These are phyloP conservation scores for Leccinum sublutescens DNA, from an alignment of 768 basidiomycete genomes.

Conservation along the genomic window DNA sequence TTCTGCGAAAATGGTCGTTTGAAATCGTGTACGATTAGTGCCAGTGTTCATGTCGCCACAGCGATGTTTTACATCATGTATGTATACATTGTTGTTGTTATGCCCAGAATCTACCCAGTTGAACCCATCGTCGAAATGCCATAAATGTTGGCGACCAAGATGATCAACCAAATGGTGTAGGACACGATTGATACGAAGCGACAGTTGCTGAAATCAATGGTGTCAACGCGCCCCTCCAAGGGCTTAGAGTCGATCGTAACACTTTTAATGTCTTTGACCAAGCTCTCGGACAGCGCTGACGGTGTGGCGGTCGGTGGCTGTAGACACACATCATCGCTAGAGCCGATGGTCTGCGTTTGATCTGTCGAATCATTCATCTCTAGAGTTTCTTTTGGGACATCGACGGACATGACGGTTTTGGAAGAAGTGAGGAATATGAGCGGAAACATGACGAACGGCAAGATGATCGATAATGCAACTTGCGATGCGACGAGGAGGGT, in stretches of 20 bases:
- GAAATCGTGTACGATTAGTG: slow-evolving; percentile 14
- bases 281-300: not conserved
- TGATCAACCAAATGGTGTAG: slow-evolving; percentile 46
- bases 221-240: slow-evolving; percentile 14
- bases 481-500: slow-evolving; percentile 49
- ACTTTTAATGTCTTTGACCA: not conserved
- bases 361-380: not conserved
- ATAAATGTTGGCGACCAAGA: slow-evolving; percentile 51
- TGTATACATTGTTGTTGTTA: not conserved
- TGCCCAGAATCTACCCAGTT: not conserved
- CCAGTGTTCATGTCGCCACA: not conserved
- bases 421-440: slow-evolving; percentile 40
- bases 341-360: not conserved
- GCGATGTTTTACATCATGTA: not conserved
- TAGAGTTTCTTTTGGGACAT: not conserved
- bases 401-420: slow-evolving; percentile 30
- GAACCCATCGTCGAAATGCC: slow-evolving; percentile 47
- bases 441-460: slow-evolving; percentile 46
- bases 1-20: not conserved
- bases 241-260: slow-evolving; percentile 4
- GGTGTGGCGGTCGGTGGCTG: not conserved
- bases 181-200: slow-evolving; percentile 38
- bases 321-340: slow-evolving; percentile 15
- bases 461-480: slow-evolving; percentile 44
- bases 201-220: slow-evolving; percentile 42